Base-by-base conservation (phyloP, 352 stramenopile genomes). In the Phytopythium ostracodes region DNA sequence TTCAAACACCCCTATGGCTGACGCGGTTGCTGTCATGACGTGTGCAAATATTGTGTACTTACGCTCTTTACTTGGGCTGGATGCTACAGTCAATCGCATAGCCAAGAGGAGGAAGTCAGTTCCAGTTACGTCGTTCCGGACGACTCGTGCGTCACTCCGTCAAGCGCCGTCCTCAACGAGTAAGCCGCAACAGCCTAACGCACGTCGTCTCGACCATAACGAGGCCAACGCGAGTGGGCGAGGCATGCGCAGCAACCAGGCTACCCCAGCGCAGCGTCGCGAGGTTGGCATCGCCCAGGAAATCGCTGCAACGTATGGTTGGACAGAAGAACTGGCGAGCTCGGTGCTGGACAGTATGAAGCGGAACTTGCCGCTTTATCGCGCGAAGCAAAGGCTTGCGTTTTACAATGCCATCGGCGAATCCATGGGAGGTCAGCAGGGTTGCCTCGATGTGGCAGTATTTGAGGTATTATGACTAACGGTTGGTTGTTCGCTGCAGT, bases 331-430 rank as follows among this genome's bases (percentile, higher is more conserved):
- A n/a, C 36, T 18, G 6, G 38, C 55, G 24, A 25, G 0, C 10
- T 25, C 38, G 3, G 40, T 60, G 5, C 27, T 60, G 14, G 35
- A 15, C 7, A 22, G 7, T 11, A 60, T 60, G 55, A 35, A 50
- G 31, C 51, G 31, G 14, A 57, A 57, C 31, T 20, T 57, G 11
- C 51, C 18, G 29, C 29, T 57, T 25, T 57, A 57, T 44, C 51
- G 33, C 9, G 33, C 18, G 31, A 44, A 57, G 10, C 29, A 46
- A 25, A 10, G 11, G 4, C 25, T 51, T 17, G 25, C 40, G 0
- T 60, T 52, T 18, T 60, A 52, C 9, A 15, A 51, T 3, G 36
- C 55, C 36, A 52, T 60, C 38, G 29, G 36, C 20, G 9, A 14
- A 12, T 24, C 42, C 9, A 51, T 60, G 38, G 27, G 40, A 31